Evolutionary conservation across 2,329 filamentous ascomycete species (phyloP).

Genomic region (Penicillium hordei): DNA sequence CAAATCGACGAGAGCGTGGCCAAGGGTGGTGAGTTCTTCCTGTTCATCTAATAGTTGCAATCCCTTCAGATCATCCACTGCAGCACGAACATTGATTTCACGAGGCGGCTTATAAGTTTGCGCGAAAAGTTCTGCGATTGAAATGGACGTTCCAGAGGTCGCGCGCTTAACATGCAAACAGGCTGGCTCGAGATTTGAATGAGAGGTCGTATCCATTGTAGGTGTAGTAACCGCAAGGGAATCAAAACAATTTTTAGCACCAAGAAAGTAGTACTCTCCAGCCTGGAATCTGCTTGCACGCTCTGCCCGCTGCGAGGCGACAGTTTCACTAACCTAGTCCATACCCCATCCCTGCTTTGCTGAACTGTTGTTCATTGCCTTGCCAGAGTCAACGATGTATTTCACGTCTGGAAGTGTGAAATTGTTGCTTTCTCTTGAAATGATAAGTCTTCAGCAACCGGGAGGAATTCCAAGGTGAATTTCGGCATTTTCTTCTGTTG

Average conservation of each 20-base stretch:
- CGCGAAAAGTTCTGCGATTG: slow-evolving; percentile 43
- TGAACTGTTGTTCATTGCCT: slow-evolving; percentile 36
- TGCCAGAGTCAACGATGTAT: slow-evolving; percentile 53
- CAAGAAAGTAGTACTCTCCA: slow-evolving; percentile 53
- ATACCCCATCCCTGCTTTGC: slow-evolving; percentile 32
- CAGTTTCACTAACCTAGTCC: slow-evolving; percentile 52
- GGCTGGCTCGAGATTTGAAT: slow-evolving; percentile 46
- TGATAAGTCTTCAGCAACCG: slow-evolving; percentile 50
- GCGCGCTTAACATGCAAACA: slow-evolving; percentile 48
- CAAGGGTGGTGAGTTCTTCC: slow-evolving; percentile 49
- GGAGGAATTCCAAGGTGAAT: slow-evolving; percentile 27
- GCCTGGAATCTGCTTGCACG: slow-evolving; percentile 51
- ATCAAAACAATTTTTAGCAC: slow-evolving; percentile 39
- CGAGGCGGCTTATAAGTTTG: slow-evolving; percentile 49
- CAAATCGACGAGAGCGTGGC: slow-evolving; percentile 44
- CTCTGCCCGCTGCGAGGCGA: slow-evolving; percentile 51
- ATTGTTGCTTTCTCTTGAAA: slow-evolving; percentile 54
- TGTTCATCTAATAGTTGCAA: slow-evolving; percentile 46
- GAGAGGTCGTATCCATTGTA: slow-evolving; percentile 42
- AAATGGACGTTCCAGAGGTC: slow-evolving; percentile 33
- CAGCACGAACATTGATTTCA: slow-evolving; percentile 35
- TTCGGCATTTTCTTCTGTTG: neutral
- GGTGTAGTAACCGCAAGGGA: slow-evolving; percentile 34
- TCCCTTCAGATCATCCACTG: slow-evolving; percentile 34
- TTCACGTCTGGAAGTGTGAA: slow-evolving; percentile 54